phyloP scores from a whole-genome alignment of 2,329 filamentous ascomycete species.

The Trichoderma koningii region DNA sequence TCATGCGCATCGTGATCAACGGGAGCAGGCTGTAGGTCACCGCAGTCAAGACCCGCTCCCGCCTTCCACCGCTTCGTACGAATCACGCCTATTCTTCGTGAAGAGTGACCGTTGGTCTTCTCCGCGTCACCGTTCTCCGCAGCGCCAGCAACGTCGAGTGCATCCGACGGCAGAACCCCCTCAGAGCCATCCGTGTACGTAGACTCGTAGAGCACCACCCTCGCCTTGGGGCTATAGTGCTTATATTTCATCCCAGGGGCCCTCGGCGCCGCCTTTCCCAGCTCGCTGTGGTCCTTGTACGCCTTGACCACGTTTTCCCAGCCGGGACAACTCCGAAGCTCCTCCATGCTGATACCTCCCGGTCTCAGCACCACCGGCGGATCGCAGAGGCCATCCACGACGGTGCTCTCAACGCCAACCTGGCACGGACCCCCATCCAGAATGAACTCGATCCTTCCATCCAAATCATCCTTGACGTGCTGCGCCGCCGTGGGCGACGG shows the following conservation, averaged over 20 bases:
- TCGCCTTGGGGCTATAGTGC: conserved; percentile 91
- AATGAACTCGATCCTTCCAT: conserved; percentile 80
- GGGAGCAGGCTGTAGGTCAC: conserved; percentile 42
- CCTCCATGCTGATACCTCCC: conserved; percentile 82
- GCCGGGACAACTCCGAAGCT: conserved; percentile 70
- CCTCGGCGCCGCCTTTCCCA: conserved; percentile 66
- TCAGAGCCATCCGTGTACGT: conserved; percentile 40
- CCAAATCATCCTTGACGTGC: conserved; percentile 84
- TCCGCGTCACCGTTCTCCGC: conserved; percentile 25
- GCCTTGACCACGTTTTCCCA: conserved; percentile 79
- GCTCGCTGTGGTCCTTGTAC: conserved; percentile 75
- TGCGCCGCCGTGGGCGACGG: conserved; percentile 88
- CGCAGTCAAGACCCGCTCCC: conserved; percentile 53
- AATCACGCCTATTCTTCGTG: conserved; percentile 58
- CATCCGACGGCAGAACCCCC: conserved; percentile 44
- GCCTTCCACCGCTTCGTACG: conserved; percentile 57
- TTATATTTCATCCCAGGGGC: conserved; percentile 99
- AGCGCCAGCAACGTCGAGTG: conserved; percentile 32
- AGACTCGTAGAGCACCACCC: conserved; percentile 78
- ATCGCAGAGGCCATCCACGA: conserved; percentile 82
- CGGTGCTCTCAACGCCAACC: conserved; percentile 94
- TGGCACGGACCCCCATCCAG: conserved; percentile 84
- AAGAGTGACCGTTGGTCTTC: conserved; percentile 45
- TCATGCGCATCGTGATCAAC: conserved; percentile 31
- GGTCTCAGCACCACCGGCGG: conserved; percentile 84